These are phyloP conservation scores for Chalaropsis thielavioides DNA, from an alignment of 2,329 filamentous ascomycete species.

Conservation along the genomic window DNA sequence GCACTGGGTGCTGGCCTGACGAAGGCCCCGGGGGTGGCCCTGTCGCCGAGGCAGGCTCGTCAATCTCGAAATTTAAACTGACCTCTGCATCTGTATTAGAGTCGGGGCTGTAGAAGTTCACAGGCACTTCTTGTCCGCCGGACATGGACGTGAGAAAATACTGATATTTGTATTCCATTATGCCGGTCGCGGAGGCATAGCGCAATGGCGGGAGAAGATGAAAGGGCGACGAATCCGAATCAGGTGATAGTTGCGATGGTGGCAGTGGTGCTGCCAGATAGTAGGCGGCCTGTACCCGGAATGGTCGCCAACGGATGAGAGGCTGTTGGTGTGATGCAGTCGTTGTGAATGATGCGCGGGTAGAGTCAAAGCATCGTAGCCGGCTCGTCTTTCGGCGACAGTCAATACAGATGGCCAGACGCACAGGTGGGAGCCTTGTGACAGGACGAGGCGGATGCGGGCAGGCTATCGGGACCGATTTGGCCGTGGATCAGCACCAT, in stretches of 20 bases:
- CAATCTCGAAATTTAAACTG: background rate
- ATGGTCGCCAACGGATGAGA: background rate
- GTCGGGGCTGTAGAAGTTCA: background rate
- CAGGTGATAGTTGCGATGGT: background rate
- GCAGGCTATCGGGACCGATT: background rate
- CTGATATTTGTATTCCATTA: conserved; percentile 44
- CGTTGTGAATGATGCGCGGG: background rate
- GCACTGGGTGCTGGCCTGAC: background rate
- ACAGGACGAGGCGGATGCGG: background rate
- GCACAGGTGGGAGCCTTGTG: background rate
- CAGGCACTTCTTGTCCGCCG: conserved; percentile 24
- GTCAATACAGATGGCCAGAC: background rate
- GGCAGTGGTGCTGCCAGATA: too few species aligned
- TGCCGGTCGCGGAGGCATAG: conserved; percentile 7
- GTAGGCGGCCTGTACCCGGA: too few species aligned
- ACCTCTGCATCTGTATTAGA: background rate
- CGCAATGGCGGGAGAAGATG: background rate
- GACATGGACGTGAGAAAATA: conserved; percentile 41
- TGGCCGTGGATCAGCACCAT: background rate
- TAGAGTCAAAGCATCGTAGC: conserved; percentile 5
- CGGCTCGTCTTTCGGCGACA: background rate
- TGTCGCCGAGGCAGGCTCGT: background rate
- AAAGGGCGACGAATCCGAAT: background rate
- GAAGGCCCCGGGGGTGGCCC: background rate
- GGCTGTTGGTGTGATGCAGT: background rate